Percentiles rank a stretch among this genome's conserved stretches.
Conservation (phyloP, 75 land plant genomes). For the Isoetes taiwanensis region DNA sequence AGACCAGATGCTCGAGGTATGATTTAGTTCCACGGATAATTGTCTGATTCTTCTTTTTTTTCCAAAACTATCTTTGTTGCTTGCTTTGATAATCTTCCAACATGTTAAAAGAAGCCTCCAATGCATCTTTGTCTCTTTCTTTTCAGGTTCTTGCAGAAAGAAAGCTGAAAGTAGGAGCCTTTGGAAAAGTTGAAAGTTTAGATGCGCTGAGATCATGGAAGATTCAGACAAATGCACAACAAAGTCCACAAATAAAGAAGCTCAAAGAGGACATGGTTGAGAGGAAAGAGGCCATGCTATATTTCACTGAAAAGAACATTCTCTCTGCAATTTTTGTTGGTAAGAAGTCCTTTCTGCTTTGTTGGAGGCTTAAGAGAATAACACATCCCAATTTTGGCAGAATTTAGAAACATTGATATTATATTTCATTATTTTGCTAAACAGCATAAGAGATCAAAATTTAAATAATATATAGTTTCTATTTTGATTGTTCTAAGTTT, state of each 20-base stretch:
- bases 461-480: no score
- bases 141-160: neutral
- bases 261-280: neutral
- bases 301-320: conserved; percentile 3
- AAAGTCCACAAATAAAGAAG: neutral
- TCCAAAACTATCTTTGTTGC: neutral
- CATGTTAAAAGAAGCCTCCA: neutral
- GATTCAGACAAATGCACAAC: neutral
- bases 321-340: no score
- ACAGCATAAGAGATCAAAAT: no score
- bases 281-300: neutral
- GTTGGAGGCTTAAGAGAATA: no score
- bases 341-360: no score
- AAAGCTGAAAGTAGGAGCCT: neutral
- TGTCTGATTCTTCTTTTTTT: neutral
- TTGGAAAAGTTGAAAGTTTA: neutral
- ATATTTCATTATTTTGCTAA: no score
- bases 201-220: neutral
- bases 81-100: neutral
- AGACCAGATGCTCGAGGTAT: neutral
- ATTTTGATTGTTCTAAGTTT: no score
- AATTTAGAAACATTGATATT: no score
- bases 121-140: neutral
- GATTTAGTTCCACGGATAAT: neutral
- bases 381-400: no score